A percentile compares a stretch with the other conserved stretches of the same genome.
Conservation (phyloP, 75 land plant species). For the Picea sitchensis region DNA sequence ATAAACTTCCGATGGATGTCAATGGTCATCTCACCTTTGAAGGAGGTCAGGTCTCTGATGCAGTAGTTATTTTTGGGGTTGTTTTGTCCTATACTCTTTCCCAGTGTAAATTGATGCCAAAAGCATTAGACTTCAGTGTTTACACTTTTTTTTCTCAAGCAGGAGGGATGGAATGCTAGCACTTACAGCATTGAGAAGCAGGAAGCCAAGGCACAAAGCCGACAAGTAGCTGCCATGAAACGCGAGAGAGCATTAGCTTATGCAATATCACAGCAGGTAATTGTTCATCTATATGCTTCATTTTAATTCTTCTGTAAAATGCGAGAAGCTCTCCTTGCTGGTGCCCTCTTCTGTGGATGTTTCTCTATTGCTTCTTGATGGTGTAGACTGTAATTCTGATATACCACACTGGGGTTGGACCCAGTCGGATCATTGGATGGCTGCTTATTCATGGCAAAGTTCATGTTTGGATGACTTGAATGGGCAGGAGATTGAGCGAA, state of each 20-base stretch:
- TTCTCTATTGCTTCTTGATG: slow-evolving; percentile 5
- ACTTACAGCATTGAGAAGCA: slow-evolving; percentile 18
- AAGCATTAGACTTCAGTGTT: background rate
- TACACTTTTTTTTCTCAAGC: background rate
- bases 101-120: background rate
- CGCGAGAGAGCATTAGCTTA: slow-evolving; percentile 31
- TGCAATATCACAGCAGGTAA: slow-evolving; percentile 33
- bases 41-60: background rate
- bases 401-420: slow-evolving; percentile 34
- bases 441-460: slow-evolving; percentile 30
- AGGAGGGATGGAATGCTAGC: slow-evolving; percentile 30
- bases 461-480: slow-evolving; percentile 8
- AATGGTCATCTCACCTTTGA: too few relatives aligned
- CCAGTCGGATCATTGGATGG: slow-evolving; percentile 35
- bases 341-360: background rate
- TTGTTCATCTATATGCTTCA: background rate
- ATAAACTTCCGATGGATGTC: too few relatives aligned
- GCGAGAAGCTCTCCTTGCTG: background rate
- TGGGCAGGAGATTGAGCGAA: slow-evolving; percentile 43
- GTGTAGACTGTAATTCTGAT: background rate
- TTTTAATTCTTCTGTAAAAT: background rate
- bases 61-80: background rate
- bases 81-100: background rate
- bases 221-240: slow-evolving; percentile 29
- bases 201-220: slow-evolving; percentile 20